Percentiles rank a stretch among this genome's conserved stretches.
phyloP scores from a whole-genome alignment of 768 basidiomycete genomes.

The Lactarius sanguifluus region DNA sequence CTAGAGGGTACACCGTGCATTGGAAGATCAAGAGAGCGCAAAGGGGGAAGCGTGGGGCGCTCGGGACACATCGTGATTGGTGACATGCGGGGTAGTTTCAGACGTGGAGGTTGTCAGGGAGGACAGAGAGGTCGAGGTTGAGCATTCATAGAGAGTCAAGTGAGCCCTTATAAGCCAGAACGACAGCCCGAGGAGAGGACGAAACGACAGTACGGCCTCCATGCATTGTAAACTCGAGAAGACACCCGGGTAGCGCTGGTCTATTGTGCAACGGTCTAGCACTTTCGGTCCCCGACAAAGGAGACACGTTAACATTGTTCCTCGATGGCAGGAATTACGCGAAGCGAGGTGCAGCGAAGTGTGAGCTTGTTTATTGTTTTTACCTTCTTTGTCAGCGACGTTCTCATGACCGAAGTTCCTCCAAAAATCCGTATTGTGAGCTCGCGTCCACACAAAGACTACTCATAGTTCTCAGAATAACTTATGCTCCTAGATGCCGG shows the following conservation, averaged over 20 bases:
- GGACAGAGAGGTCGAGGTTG: conserved; percentile 2
- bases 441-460: not conserved
- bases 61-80: conserved; percentile 14
- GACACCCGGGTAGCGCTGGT: conserved; percentile 2
- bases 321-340: conserved; percentile 12
- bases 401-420: conserved; percentile 21
- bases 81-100: conserved; percentile 21
- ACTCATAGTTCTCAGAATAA: not conserved
- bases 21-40: conserved; percentile 28
- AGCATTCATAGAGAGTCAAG: not conserved
- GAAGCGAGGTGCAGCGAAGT: not conserved
- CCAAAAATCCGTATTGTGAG: conserved; percentile 29
- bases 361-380: conserved; percentile 5
- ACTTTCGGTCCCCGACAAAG: conserved; percentile 16
- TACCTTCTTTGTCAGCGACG: not conserved
- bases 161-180: conserved; percentile 22
- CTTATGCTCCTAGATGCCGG: conserved; percentile 61
- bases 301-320: conserved; percentile 21
- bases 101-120: conserved; percentile 16
- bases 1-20: conserved; percentile 20
- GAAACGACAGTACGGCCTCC: not conserved
- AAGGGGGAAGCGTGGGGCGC: conserved; percentile 28
- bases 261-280: conserved; percentile 20
- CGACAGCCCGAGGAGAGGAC: not conserved
- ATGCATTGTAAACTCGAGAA: not conserved